phyloP scores from a whole-genome alignment of 73 alveolate species.

The Tetrahymena borealis region DNA sequence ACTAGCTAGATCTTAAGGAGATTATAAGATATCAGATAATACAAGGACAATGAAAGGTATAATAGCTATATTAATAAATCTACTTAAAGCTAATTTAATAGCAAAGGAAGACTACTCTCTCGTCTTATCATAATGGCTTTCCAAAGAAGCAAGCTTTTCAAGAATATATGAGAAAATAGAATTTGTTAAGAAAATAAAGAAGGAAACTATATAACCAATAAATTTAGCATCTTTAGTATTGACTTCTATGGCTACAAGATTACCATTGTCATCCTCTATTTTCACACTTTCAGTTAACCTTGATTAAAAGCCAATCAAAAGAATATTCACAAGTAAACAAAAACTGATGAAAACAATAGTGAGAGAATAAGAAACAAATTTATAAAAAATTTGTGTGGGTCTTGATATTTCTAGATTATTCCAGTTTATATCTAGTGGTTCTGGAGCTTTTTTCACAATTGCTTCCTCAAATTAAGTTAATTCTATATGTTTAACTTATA shows the following conservation, averaged over 20 bases:
- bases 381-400: neutral
- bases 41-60: neutral
- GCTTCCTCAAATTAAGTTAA: neutral
- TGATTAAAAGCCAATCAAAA: neutral
- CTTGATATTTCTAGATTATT: neutral
- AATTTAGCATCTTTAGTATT: neutral
- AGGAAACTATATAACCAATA: neutral
- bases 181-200: neutral
- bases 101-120: neutral
- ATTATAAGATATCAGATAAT: neutral
- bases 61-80: neutral
- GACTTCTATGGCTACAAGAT: neutral
- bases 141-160: neutral
- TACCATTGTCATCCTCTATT: neutral
- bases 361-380: neutral
- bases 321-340: neutral
- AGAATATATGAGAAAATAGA: neutral
- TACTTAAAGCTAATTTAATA: neutral
- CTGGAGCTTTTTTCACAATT: neutral
- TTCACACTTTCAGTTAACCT: neutral
- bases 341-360: neutral
- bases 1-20: neutral
- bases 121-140: neutral
- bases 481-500: neutral
- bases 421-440: neutral